A percentile compares a stretch with the other conserved stretches of the same genome.
phyloP scores from a whole-genome alignment of 2,329 filamentous ascomycete species.

The Colletotrichum agaves region DNA sequence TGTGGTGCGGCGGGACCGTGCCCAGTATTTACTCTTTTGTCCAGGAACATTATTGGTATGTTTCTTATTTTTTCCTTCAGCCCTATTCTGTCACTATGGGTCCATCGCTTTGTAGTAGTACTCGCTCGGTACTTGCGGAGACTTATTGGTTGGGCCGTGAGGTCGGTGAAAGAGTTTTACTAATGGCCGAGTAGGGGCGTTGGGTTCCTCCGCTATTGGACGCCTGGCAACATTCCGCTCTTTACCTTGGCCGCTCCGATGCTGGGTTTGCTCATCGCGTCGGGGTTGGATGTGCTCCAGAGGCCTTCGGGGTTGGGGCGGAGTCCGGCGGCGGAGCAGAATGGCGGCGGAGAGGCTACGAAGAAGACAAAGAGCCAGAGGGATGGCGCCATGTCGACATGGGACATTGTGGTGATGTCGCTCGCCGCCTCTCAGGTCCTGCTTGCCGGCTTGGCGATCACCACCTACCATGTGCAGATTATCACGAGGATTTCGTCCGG shows the following conservation, averaged over 20 bases:
- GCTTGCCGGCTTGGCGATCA: constrained; percentile 77
- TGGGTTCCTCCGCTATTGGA: constrained; percentile 93
- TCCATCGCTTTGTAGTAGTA: not conserved
- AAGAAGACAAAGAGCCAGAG: not conserved
- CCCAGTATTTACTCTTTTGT: constrained; percentile 95
- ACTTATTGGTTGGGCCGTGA: not conserved
- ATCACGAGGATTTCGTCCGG: constrained; percentile 89
- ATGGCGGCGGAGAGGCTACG: not conserved
- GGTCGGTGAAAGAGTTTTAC: constrained; percentile 6
- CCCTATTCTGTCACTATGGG: constrained; percentile 4
- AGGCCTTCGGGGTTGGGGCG: constrained; percentile 36
- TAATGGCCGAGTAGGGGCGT: constrained; percentile 72
- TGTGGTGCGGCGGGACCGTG: constrained; percentile 79
- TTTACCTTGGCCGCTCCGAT: constrained; percentile 87
- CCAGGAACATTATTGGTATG: constrained; percentile 89
- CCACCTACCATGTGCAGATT: constrained; percentile 92
- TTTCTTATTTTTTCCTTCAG: constrained; percentile 33
- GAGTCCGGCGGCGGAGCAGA: constrained; percentile 23
- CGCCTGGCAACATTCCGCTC: constrained; percentile 82
- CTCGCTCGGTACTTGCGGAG: constrained; percentile 28
- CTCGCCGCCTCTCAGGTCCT: constrained; percentile 79
- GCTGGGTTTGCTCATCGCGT: constrained; percentile 73
- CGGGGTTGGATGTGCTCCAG: constrained; percentile 58
- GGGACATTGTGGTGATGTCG: constrained; percentile 51
- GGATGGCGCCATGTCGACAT: constrained; percentile 42